Percentiles rank a stretch among this genome's conserved stretches.
These are phyloP conservation scores for Lactifluus pinguis DNA, from an alignment of 768 basidiomycete genomes.

Conservation along the genomic window DNA sequence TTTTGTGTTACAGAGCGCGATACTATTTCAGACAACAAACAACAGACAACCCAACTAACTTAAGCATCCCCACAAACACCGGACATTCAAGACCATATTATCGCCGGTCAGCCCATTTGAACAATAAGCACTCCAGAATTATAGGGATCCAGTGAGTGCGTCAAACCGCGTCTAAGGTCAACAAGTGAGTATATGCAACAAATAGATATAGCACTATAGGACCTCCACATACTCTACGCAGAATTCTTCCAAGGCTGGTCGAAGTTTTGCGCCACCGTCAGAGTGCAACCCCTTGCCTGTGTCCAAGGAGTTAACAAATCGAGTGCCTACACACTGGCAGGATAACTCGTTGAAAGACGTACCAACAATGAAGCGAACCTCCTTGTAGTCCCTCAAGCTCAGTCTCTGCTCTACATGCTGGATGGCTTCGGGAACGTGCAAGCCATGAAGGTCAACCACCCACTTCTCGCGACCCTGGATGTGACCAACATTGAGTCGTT, in stretches of 20 bases:
- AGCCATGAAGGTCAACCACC: constrained; percentile 5
- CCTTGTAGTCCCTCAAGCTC: not conserved
- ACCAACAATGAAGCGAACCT: constrained; percentile 13
- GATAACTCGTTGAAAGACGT: not conserved
- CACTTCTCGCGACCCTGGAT: not conserved
- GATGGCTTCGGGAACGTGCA: not conserved
- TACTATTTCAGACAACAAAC: no score
- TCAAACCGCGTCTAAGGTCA: not conserved
- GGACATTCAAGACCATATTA: no score
- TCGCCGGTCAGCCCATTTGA: not conserved
- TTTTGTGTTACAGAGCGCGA: no score
- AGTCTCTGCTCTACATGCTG: not conserved
- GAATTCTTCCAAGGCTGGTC: not conserved
- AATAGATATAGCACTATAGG: not conserved
- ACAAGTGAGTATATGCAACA: not conserved
- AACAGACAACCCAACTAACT: no score
- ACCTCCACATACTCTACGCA: constrained; percentile 1
- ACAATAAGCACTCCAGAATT: constrained; percentile 10
- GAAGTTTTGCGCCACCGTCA: not conserved
- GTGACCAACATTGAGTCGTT: not conserved
- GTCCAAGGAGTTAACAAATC: not conserved
- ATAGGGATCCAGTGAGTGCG: not conserved
- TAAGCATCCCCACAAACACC: no score
- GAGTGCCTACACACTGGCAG: not conserved
- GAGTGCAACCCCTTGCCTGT: constrained; percentile 3